Conservation (phyloP, 345 rosid species). For the Cardamine chenopodiifolia region DNA sequence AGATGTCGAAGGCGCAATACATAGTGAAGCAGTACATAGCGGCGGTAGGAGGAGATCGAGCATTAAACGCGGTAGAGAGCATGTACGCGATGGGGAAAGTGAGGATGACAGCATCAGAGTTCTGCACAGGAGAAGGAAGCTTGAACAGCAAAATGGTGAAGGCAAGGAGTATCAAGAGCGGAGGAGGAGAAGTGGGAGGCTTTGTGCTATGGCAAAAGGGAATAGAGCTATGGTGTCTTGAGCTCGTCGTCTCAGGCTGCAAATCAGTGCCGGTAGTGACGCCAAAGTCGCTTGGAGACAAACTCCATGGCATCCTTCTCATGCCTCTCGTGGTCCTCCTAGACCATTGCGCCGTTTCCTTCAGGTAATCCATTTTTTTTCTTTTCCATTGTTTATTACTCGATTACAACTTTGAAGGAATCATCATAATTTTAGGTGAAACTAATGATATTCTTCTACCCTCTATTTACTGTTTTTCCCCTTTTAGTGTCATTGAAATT, state of each 20-base stretch:
- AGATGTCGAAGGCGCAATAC: conserved; percentile 86
- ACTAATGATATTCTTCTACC: background rate
- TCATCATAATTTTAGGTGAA: background rate
- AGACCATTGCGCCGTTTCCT: conserved; percentile 81
- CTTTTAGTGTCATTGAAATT: background rate
- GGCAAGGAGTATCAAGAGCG: conserved; percentile 50
- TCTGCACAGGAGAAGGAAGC: conserved; percentile 66
- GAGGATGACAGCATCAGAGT: conserved; percentile 83
- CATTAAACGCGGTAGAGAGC: conserved; percentile 61
- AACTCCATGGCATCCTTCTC: conserved; percentile 93
- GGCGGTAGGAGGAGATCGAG: conserved; percentile 83
- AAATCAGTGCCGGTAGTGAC: conserved; percentile 93
- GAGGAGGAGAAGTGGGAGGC: conserved; percentile 67
- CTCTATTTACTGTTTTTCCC: background rate
- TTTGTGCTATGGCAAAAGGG: conserved; percentile 74
- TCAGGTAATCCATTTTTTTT: conserved; percentile 52
- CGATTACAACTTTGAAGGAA: background rate
- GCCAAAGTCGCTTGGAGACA: conserved; percentile 91
- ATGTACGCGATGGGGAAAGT: conserved; percentile 97
- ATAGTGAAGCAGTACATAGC: conserved; percentile 91
- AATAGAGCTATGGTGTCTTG: conserved; percentile 85
- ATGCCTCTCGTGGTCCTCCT: conserved; percentile 87
- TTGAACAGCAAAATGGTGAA: conserved; percentile 50
- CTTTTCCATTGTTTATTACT: background rate
- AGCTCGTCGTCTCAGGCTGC: conserved; percentile 74